Conservation (phyloP, 208 protist genomes). For the Trypanosoma scelopori region DNA sequence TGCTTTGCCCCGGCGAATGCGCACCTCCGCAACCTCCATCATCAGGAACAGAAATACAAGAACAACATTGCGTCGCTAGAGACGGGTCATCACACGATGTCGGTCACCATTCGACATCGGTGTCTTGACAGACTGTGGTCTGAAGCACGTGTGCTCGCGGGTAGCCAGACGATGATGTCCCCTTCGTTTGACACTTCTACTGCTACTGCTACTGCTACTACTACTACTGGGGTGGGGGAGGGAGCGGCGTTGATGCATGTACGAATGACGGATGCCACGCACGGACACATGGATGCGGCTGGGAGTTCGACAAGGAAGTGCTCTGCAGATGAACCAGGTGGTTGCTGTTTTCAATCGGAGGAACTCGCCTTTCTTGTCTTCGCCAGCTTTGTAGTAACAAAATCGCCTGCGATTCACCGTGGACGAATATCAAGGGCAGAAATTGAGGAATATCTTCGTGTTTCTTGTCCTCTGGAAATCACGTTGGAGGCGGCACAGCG, state of each 20-base stretch:
- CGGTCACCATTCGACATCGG: conserved; percentile 59
- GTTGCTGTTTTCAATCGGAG: not conserved
- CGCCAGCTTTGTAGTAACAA: conserved; percentile 50
- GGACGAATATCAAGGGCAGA: conserved; percentile 47
- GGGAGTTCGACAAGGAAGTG: conserved; percentile 4
- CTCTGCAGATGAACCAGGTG: not conserved
- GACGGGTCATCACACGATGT: conserved; percentile 73
- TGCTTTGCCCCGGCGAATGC: conserved; percentile 64
- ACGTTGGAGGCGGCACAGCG: conserved; percentile 19
- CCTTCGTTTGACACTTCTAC: not conserved
- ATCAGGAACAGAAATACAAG: conserved; percentile 45
- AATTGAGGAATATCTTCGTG: conserved; percentile 47
- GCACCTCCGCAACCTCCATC: conserved; percentile 53
- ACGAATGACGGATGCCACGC: not conserved
- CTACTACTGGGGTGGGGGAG: conserved; percentile 7
- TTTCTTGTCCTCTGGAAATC: conserved; percentile 55
- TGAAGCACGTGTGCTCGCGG: conserved; percentile 16
- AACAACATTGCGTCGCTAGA: conserved; percentile 57
- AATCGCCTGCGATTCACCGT: conserved; percentile 32
- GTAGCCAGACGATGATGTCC: conserved; percentile 1
- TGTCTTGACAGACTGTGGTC: conserved; percentile 39
- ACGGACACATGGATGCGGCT: not conserved
- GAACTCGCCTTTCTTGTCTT: conserved; percentile 55
- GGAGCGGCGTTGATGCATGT: conserved; percentile 2
- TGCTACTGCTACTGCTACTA: too few species aligned